phyloP scores from a whole-genome alignment of 129 eudicot species.

The Dittrichia graveolens region DNA sequence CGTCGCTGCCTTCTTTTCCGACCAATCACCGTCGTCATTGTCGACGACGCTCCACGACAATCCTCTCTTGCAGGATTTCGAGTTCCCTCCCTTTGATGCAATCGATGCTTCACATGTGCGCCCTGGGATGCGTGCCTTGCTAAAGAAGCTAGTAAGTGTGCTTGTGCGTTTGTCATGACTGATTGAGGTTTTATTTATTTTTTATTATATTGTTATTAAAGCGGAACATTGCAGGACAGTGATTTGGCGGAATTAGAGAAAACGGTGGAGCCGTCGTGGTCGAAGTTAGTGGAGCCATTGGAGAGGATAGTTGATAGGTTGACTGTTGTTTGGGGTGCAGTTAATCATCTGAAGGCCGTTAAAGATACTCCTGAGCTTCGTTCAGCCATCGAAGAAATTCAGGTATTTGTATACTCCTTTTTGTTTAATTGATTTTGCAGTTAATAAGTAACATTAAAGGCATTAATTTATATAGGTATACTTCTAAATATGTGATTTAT shows the following conservation, averaged over 20 bases:
- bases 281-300: constrained; percentile 82
- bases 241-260: constrained; percentile 82
- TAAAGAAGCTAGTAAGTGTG: constrained; percentile 62
- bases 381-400: constrained; percentile 91
- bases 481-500: not conserved
- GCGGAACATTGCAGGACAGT: constrained; percentile 47
- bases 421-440: constrained; percentile 10
- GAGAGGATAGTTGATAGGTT: constrained; percentile 72
- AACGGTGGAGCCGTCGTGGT: constrained; percentile 84
- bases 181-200: not conserved
- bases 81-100: constrained; percentile 84
- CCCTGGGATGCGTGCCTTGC: constrained; percentile 81
- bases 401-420: constrained; percentile 44
- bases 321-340: constrained; percentile 83
- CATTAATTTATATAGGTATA: not conserved
- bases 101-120: constrained; percentile 76
- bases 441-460: not conserved
- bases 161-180: not conserved
- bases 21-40: constrained; percentile 3
- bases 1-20: constrained; percentile 24
- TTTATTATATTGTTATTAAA: not conserved
- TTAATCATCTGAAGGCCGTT: constrained; percentile 85
- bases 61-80: constrained; percentile 70
- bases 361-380: constrained; percentile 84
- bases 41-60: constrained; percentile 30